Conservation (phyloP, 352 stramenopile species). For the Pythium brassicae region DNA sequence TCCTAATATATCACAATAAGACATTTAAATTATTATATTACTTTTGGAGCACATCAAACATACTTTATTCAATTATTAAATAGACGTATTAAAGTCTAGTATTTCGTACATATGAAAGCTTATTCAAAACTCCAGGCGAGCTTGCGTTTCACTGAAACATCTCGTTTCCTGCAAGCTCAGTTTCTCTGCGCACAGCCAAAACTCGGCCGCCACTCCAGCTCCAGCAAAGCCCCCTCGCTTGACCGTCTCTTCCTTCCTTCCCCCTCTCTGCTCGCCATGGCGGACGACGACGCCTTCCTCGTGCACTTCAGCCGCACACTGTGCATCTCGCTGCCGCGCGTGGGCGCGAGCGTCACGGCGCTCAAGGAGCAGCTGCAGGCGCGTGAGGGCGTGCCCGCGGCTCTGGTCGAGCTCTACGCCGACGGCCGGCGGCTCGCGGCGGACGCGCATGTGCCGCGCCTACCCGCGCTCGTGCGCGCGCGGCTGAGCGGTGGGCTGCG, state of each 20-base stretch:
- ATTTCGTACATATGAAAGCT: too few species aligned
- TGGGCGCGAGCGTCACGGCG: slow-evolving; percentile 26
- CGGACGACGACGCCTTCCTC: slow-evolving; percentile 61
- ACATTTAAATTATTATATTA: too few species aligned
- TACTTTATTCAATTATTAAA: too few species aligned
- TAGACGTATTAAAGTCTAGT: too few species aligned
- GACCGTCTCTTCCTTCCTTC: too few species aligned
- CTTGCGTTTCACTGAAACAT: too few species aligned
- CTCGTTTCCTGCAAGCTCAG: too few species aligned
- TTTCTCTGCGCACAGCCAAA: too few species aligned
- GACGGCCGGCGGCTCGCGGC: slow-evolving; percentile 45
- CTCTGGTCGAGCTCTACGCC: slow-evolving; percentile 57
- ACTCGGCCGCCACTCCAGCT: too few species aligned
- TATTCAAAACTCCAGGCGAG: too few species aligned
- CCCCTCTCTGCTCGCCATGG: slow-evolving; percentile 20
- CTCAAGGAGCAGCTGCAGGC: slow-evolving; percentile 41
- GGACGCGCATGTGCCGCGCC: slow-evolving; percentile 33
- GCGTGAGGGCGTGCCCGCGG: slow-evolving; percentile 35
- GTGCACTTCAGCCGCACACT: slow-evolving; percentile 79
- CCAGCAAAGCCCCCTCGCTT: background rate
- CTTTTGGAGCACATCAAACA: too few species aligned
- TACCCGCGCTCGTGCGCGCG: slow-evolving; percentile 58
- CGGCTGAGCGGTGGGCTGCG: slow-evolving; percentile 58
- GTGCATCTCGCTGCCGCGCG: slow-evolving; percentile 53
- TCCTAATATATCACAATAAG: too few species aligned